Evolutionary conservation across 768 basidiomycete genomes (phyloP), one percentile per base, ranked within the genome.

Genomic region (Tylopilus cervinicoccineus): DNA sequence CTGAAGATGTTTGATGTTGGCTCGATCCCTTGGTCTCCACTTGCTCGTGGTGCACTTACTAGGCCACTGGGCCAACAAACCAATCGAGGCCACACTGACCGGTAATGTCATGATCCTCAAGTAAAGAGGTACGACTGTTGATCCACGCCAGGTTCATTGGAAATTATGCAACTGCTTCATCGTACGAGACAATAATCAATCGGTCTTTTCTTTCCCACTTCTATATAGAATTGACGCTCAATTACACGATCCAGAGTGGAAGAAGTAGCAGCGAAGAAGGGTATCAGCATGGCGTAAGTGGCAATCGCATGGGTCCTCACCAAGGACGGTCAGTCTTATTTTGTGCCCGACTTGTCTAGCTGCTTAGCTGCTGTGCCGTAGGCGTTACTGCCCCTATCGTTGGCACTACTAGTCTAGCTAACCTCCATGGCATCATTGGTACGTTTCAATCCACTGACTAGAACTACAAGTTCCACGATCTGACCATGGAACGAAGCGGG

Each of bases 1-100:
- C 62, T 75, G 36, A 65, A 75, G 56, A 64, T 69, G 57, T 70
- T 72, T 46, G 75, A 75, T 39, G 68, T 73, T 24, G 76, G 75
- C 1, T 58, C 66, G 22, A 73, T 76, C 43, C 75, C 74, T 7
- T 78, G 76, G 76, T 69, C 67, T 13, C 74, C 75, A 6, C 61
- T 74, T 12, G 69, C 64, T 13, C 65, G 69, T 19, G 72, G 73
- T 9, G 60, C 60, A 45, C 65, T 69, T 37, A 60, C 67, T 16
- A 62, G 71, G 29, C 67, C 73, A 12, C 38, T 65, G 32, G 59
- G 65, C 13, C 56, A 67, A 45, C 65, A 66, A 46, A 66, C 56
- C 12, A 52, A 46, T 20, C 58, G 63, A 26, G 58, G 45, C 2
- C 47, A 63, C 38, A 45, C 4, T 12, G 64, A 68, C 43, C 61